Percentiles rank a stretch among this genome's conserved stretches.
These are phyloP conservation scores for Thelonectria rubi DNA, from an alignment of 2,329 filamentous ascomycete species.

Conservation along the genomic window DNA sequence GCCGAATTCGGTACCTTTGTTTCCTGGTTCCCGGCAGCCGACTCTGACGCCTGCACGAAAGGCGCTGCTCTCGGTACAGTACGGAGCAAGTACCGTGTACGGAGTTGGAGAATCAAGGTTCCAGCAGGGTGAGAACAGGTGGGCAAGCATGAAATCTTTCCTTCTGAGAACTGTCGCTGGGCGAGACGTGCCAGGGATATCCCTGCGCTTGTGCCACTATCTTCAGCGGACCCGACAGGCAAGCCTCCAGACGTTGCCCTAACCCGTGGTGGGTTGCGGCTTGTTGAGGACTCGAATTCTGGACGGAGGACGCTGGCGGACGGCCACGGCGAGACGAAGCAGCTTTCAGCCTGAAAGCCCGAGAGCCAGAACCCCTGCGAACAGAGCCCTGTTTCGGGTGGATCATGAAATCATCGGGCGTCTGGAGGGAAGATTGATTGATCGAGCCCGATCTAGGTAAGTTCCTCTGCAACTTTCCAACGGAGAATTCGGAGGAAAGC, in stretches of 20 bases:
- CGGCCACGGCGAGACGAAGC: constrained; percentile 38
- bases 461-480: not conserved
- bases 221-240: constrained; percentile 8
- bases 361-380: constrained; percentile 37
- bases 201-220: constrained; percentile 40
- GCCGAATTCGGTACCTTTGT: constrained; percentile 10
- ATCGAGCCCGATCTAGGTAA: constrained; percentile 39
- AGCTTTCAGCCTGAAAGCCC: constrained; percentile 9
- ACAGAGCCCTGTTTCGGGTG: constrained; percentile 38
- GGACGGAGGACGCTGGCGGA: constrained; percentile 31
- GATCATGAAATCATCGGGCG: constrained; percentile 44
- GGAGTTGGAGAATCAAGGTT: constrained; percentile 26
- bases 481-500: constrained; percentile 1
- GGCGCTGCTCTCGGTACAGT: constrained; percentile 24
- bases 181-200: constrained; percentile 36
- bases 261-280: constrained; percentile 24
- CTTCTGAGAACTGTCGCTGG: constrained; percentile 31
- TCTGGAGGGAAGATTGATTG: constrained; percentile 36
- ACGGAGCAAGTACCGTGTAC: constrained; percentile 34
- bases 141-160: constrained; percentile 31
- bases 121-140: constrained; percentile 27
- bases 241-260: constrained; percentile 19
- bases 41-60: constrained; percentile 19
- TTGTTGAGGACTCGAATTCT: constrained; percentile 15
- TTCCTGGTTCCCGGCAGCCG: constrained; percentile 19